Evolutionary conservation across 441 rosid species (phyloP), one percentile per base, ranked within the genome.

Genomic region (Pelargonium myrrhifolium): DNA sequence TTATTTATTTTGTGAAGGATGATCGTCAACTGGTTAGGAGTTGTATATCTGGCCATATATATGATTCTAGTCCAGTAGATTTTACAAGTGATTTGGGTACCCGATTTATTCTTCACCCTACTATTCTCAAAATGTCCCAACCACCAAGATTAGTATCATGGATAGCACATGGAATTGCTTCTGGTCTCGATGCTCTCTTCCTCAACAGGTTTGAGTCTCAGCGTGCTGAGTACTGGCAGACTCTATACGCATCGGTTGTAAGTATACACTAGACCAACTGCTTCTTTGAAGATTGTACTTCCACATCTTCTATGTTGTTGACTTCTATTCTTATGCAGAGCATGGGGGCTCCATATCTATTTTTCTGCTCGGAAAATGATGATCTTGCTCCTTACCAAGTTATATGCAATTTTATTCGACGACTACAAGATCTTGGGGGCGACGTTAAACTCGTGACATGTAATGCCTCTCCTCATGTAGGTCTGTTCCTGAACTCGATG

Each of bases 211-310:
- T 93, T 80, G 98, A 90, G 75, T 82, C 97, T 17, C 90, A 90
- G 51, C 88, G 97, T 70, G 93, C 94, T 17, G 90, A 87, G 76
- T 93, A 72, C 71, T 93, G 98, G 98, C 97, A 86, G 83, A 90
- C 94, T 65, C 81, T 93, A 26, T 90, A 93, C 78, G 84, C 94
- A 42, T 84, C 98, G 63, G 79, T 84, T 56, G 98, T 93, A 83
- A 84, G 90, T 82, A 42, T 49, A 73, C 22, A 68, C 21, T 12
- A 39, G 45, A 63, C 40, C 22, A 2, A 20, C 42, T 58, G 35
- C 66, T 55, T 1, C 20, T n/a, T 11, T 2, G 14, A 64, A 10
- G 3, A 9, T 72, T 63, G 15, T 6, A 1, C 31, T 49, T 69
- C 62, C 28, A 0, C 21, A 12, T 35, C 10, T 15, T 47, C n/a